Conservation (phyloP, 441 rosid species). For the Codiaeum variegatum region DNA sequence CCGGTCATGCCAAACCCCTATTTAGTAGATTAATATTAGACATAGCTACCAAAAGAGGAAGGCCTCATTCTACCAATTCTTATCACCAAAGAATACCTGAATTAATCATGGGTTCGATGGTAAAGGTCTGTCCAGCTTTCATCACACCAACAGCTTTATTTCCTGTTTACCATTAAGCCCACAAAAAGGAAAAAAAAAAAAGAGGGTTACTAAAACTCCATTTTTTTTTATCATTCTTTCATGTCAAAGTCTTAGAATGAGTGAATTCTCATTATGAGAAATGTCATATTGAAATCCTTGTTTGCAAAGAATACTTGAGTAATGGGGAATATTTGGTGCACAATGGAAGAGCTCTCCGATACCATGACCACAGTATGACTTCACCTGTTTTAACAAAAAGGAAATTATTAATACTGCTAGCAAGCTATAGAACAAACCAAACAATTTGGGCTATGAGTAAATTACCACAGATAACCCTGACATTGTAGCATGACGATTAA, state of each 20-base stretch:
- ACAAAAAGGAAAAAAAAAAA: conserved; percentile 16
- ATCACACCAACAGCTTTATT: conserved; percentile 96
- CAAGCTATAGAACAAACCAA: not conserved
- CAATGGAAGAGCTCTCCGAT: conserved; percentile 96
- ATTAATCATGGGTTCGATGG: conserved; percentile 97
- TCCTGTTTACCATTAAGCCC: conserved; percentile 55
- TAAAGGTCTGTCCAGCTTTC: conserved; percentile 95
- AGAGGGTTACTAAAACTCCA: no score
- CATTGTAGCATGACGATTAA: conserved; percentile 86
- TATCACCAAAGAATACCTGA: conserved; percentile 45
- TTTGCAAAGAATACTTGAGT: conserved; percentile 66
- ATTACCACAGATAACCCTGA: conserved; percentile 95
- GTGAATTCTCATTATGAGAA: not conserved
- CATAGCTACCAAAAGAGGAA: not conserved
- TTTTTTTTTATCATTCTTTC: not conserved
- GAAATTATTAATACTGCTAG: not conserved
- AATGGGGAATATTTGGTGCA: conserved; percentile 96
- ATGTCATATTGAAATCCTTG: conserved; percentile 9
- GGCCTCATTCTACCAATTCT: not conserved
- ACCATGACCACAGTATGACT: conserved; percentile 91
- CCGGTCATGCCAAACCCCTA: conserved; percentile 82
- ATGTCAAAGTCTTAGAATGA: not conserved
- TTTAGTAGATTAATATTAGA: conserved; percentile 8
- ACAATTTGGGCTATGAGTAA: conserved; percentile 11
- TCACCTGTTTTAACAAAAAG: conserved; percentile 52